A percentile compares a stretch with the other conserved stretches of the same genome.
These are phyloP conservation scores for Myochromella boudieri DNA, from an alignment of 768 basidiomycete species.

Conservation along the genomic window DNA sequence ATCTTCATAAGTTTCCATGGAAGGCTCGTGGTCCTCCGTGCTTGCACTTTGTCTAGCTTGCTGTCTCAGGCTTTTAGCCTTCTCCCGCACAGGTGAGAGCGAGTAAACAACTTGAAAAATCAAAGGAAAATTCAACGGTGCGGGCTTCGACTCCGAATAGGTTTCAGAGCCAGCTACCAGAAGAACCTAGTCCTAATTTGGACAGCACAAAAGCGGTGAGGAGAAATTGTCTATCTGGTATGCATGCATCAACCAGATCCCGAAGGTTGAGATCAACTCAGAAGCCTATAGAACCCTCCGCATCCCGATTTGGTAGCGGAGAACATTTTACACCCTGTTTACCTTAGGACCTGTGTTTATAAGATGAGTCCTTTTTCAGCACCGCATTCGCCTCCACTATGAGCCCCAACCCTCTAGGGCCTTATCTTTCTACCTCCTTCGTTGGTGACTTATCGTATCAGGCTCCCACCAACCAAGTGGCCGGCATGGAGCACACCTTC, in stretches of 20 bases:
- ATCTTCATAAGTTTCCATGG: background rate
- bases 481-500: constrained; percentile 25
- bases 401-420: constrained; percentile 15
- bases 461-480: constrained; percentile 9
- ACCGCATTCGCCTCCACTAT: constrained; percentile 6
- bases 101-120: constrained; percentile 7
- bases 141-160: constrained; percentile 7
- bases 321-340: constrained; percentile 10
- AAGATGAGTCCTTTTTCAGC: background rate
- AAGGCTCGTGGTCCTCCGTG: background rate
- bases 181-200: constrained; percentile 13
- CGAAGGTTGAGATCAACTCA: constrained; percentile 2
- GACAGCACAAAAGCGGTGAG: constrained; percentile 14
- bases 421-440: constrained; percentile 16
- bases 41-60: background rate
- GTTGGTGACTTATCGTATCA: constrained; percentile 18
- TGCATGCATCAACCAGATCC: constrained; percentile 15
- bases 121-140: constrained; percentile 10
- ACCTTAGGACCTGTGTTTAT: constrained; percentile 9
- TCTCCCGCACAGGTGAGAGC: constrained; percentile 5
- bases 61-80: constrained; percentile 6
- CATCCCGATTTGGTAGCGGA: constrained; percentile 7
- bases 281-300: constrained; percentile 5
- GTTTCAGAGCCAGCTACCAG: constrained; percentile 14
- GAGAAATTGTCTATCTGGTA: constrained; percentile 8